These are phyloP conservation scores for Plasmodium reichenowi DNA, from an alignment of 169 alveolate species.

Conservation along the genomic window DNA sequence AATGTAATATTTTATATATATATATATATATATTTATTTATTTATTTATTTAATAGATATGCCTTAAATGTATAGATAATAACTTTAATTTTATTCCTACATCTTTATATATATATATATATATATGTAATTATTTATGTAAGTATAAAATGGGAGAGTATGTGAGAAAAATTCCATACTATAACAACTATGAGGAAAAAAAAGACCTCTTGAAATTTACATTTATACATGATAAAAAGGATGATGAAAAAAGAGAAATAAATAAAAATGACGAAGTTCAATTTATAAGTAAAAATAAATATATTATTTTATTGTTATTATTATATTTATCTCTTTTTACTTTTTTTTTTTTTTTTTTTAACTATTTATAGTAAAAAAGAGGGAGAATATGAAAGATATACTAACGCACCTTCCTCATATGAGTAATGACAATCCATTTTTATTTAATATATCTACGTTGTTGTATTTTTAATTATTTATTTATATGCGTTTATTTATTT, in stretches of 20 bases:
- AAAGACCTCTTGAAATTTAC: constrained; percentile 62
- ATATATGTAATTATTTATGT: too few species aligned
- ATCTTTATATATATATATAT: too few species aligned
- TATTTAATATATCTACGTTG: too few species aligned
- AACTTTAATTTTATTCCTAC: too few species aligned
- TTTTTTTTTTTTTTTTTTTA: not conserved
- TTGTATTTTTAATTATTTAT: not conserved
- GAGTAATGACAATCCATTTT: not conserved
- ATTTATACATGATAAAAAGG: constrained; percentile 21
- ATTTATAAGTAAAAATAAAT: constrained; percentile 38
- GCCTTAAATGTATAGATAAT: too few species aligned
- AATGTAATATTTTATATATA: too few species aligned
- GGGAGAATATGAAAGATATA: constrained; percentile 61
- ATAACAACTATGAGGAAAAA: constrained; percentile 56
- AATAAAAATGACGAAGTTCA: constrained; percentile 58
- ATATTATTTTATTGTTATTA: not conserved
- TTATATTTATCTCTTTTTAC: not conserved
- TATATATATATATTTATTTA: too few species aligned
- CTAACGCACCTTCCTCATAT: constrained; percentile 45
- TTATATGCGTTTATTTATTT: not conserved
- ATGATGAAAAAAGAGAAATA: constrained; percentile 28
- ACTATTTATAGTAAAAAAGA: constrained; percentile 37
- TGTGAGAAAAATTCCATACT: constrained; percentile 56
- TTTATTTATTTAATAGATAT: too few species aligned
- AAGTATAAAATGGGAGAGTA: constrained; percentile 56